Percentiles rank a stretch among this genome's conserved stretches.
Evolutionary conservation across 148 eudicot species (phyloP).

Genomic region (Polygonum maritimum): DNA sequence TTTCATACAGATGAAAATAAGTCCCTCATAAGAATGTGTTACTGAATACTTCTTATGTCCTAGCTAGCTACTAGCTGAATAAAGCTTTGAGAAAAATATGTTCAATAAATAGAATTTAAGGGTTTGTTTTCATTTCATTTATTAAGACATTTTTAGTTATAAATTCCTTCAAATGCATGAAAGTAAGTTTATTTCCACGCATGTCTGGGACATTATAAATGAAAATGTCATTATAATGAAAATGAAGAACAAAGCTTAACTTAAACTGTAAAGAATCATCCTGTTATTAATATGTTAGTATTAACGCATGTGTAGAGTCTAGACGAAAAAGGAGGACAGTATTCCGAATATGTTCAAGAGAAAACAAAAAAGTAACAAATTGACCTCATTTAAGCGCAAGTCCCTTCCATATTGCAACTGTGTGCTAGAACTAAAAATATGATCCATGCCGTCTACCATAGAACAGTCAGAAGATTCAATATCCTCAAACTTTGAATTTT

Average conservation of each 20-base stretch:
- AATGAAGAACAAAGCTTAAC: background rate
- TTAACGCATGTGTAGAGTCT: background rate
- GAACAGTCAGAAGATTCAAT: constrained; percentile 65
- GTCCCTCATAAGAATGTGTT: background rate
- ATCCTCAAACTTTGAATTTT: constrained; percentile 53
- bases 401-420: constrained; percentile 91
- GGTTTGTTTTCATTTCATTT: too few relatives aligned
- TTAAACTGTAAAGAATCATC: background rate
- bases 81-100: background rate
- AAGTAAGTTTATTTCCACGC: too few relatives aligned
- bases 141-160: too few relatives aligned
- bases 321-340: background rate
- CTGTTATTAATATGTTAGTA: background rate
- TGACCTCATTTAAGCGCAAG: constrained; percentile 96
- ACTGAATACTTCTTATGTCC: background rate
- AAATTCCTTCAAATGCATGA: too few relatives aligned
- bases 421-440: constrained; percentile 78
- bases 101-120: background rate
- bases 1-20: background rate
- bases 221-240: too few relatives aligned
- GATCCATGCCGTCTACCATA: constrained; percentile 88
- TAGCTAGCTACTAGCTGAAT: background rate
- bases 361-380: background rate
- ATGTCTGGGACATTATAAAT: too few relatives aligned
- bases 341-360: background rate